Conservation (phyloP, 805 yeast genomes). For the Wickerhamiella spandovensis region DNA sequence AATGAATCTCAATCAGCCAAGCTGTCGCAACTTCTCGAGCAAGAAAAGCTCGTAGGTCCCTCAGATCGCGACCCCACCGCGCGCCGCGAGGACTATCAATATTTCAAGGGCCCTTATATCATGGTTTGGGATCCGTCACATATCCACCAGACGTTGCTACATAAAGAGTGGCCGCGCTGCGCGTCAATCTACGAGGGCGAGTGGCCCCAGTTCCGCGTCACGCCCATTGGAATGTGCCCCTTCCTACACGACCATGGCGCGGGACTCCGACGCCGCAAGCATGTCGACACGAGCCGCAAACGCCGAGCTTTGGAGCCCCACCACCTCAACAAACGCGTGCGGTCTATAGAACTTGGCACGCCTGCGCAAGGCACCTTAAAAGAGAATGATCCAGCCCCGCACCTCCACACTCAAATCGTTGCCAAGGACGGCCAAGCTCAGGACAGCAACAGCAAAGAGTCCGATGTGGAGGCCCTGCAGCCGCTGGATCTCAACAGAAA, state of each 20-base stretch:
- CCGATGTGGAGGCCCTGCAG: not conserved
- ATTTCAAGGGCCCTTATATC: slow-evolving; percentile 61
- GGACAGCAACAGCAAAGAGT: too few relatives aligned
- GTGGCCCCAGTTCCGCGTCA: slow-evolving; percentile 49
- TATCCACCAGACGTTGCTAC: slow-evolving; percentile 63
- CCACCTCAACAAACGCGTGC: not conserved
- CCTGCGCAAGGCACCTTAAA: too few relatives aligned
- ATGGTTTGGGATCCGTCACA: slow-evolving; percentile 73
- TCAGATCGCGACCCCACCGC: slow-evolving; percentile 81
- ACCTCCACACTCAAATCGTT: too few relatives aligned
- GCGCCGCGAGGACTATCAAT: slow-evolving; percentile 69
- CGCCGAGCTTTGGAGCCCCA: not conserved
- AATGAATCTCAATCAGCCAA: slow-evolving; percentile 7
- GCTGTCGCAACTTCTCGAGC: slow-evolving; percentile 54
- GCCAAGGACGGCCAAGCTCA: too few relatives aligned
- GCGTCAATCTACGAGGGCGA: slow-evolving; percentile 23
- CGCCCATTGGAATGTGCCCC: slow-evolving; percentile 69
- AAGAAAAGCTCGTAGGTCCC: slow-evolving; percentile 63
- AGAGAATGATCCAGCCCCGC: too few relatives aligned
- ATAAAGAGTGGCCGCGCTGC: slow-evolving; percentile 61
- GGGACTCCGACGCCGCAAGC: slow-evolving; percentile 1
- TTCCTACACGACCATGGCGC: slow-evolving; percentile 35
- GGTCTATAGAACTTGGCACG: not conserved
- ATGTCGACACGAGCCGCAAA: not conserved
- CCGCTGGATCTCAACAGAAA: not conserved